A percentile compares a stretch with the other conserved stretches of the same genome.
Conservation (phyloP, 306 rosid genomes). For the Datisca glomerata region DNA sequence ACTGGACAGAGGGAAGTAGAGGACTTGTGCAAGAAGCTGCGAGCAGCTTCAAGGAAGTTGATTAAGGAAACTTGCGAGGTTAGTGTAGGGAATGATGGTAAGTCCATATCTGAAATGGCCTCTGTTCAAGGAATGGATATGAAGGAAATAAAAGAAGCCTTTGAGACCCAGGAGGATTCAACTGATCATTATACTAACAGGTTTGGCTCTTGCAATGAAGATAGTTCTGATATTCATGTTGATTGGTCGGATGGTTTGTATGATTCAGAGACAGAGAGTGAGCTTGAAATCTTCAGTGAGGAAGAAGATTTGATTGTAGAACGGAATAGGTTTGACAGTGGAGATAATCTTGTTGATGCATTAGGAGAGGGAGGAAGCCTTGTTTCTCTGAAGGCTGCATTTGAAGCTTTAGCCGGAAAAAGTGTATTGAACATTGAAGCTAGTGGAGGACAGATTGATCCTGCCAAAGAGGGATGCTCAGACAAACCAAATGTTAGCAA, state of each 20-base stretch:
- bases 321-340: slow-evolving; percentile 24
- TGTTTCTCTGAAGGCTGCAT: slow-evolving; percentile 61
- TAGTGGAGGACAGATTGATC: slow-evolving; percentile 16
- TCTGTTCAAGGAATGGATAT: slow-evolving; percentile 36
- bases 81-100: slow-evolving; percentile 20
- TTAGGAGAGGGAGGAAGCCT: slow-evolving; percentile 40
- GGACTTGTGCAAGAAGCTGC: slow-evolving; percentile 62
- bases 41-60: slow-evolving; percentile 53
- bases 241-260: slow-evolving; percentile 40
- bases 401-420: slow-evolving; percentile 51
- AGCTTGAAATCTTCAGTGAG: slow-evolving; percentile 41
- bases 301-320: slow-evolving; percentile 9
- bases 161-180: slow-evolving; percentile 38
- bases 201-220: slow-evolving; percentile 55
- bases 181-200: slow-evolving; percentile 37
- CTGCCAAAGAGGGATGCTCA: slow-evolving; percentile 19
- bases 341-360: slow-evolving; percentile 22
- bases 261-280: slow-evolving; percentile 63
- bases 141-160: slow-evolving; percentile 68
- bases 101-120: slow-evolving; percentile 18
- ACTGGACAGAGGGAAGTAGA: slow-evolving; percentile 90
- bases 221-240: slow-evolving; percentile 20
- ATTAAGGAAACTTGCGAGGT: slow-evolving; percentile 24
- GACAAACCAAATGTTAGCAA: slow-evolving; percentile 22
- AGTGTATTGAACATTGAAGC: slow-evolving; percentile 16